These are phyloP conservation scores for Picochlorum sp. DNA, from an alignment of 139 green algal genomes.

Conservation along the genomic window DNA sequence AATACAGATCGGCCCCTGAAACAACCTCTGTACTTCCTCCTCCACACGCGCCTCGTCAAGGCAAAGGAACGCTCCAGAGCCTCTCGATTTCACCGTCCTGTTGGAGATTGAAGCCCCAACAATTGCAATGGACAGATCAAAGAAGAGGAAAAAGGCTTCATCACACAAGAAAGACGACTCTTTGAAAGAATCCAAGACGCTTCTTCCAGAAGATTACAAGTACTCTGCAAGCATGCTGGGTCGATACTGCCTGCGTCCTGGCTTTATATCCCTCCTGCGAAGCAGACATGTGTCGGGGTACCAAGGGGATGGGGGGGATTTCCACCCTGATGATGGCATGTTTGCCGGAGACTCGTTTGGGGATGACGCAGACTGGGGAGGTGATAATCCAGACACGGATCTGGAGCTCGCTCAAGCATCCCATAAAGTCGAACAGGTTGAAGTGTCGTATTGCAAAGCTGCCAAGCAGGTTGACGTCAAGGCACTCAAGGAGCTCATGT, in stretches of 20 bases:
- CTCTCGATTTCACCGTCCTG: constrained; percentile 64
- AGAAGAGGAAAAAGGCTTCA: not conserved
- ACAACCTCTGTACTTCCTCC: not conserved
- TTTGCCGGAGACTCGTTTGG: constrained; percentile 8
- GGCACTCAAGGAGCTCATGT: constrained; percentile 72
- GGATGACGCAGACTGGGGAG: constrained; percentile 1
- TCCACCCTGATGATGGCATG: constrained; percentile 18
- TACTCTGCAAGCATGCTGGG: constrained; percentile 40
- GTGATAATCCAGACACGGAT: not conserved
- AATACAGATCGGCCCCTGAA: constrained; percentile 28
- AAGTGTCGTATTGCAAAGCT: constrained; percentile 52
- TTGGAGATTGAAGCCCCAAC: constrained; percentile 14
- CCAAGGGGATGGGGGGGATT: constrained; percentile 6
- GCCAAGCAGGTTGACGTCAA: constrained; percentile 79
- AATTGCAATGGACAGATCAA: constrained; percentile 12
- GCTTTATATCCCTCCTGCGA: constrained; percentile 2
- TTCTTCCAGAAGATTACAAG: constrained; percentile 67
- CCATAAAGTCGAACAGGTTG: constrained; percentile 49
- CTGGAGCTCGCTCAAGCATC: constrained; percentile 35
- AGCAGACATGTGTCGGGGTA: not conserved
- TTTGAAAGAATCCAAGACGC: constrained; percentile 26
- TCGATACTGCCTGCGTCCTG: constrained; percentile 25
- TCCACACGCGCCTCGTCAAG: constrained; percentile 7
- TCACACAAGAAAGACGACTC: not conserved
- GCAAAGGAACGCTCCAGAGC: constrained; percentile 6